Percentiles rank a stretch among this genome's conserved stretches.
phyloP scores from a whole-genome alignment of 2,329 filamentous ascomycete genomes.

The Alternaria consortialis region DNA sequence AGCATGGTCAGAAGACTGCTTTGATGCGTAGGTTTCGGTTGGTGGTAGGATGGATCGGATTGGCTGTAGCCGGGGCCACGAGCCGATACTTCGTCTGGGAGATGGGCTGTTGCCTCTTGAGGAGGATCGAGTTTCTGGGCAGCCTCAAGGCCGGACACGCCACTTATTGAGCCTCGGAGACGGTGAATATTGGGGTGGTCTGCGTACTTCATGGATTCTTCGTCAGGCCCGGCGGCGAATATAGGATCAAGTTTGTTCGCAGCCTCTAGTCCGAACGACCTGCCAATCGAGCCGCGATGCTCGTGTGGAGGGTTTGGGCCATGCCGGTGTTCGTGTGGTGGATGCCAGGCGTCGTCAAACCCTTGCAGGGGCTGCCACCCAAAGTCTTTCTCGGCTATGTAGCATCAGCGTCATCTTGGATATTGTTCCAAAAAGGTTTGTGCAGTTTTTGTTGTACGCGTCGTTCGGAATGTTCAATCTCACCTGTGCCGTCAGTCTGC shows the following conservation, averaged over 20 bases:
- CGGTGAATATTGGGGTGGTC: slow-evolving; percentile 16
- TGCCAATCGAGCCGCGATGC: slow-evolving; percentile 26
- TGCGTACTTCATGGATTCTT: slow-evolving; percentile 17
- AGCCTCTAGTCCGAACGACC: slow-evolving; percentile 12
- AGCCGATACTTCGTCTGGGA: neutral
- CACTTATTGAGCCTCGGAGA: slow-evolving; percentile 19
- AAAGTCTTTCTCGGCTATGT: slow-evolving; percentile 2
- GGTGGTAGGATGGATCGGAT: slow-evolving; percentile 6
- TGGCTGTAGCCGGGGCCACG: slow-evolving; percentile 14
- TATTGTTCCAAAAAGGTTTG: neutral
- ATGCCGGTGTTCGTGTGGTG: slow-evolving; percentile 7
- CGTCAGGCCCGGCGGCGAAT: slow-evolving; percentile 10
- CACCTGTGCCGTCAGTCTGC: slow-evolving; percentile 20
- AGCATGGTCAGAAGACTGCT: slow-evolving; percentile 9
- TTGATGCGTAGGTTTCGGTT: slow-evolving; percentile 15
- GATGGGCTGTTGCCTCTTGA: neutral
- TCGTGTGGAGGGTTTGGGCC: slow-evolving; percentile 10
- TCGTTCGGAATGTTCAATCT: neutral
- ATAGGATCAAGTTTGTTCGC: slow-evolving; percentile 27
- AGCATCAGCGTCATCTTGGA: neutral
- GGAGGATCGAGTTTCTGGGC: slow-evolving; percentile 24
- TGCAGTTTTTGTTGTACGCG: neutral
- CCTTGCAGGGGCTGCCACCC: slow-evolving; percentile 9
- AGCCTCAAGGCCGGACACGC: slow-evolving; percentile 12
- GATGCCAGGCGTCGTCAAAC: slow-evolving; percentile 5